Conservation (phyloP, 129 eudicot genomes). For the Chrysanthemum seticuspe region DNA sequence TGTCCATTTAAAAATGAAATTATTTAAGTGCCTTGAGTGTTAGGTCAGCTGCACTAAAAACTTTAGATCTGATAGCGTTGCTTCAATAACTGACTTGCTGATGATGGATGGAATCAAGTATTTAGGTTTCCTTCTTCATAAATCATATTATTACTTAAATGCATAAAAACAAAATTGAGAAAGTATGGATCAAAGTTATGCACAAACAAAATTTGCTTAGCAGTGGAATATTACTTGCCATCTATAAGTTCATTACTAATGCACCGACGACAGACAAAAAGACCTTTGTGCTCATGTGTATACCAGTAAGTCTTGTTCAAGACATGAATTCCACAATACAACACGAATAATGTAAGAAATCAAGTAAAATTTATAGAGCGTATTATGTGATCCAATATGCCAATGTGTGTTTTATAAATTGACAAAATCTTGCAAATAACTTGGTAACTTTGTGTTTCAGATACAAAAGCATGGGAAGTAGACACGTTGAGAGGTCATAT, state of each 20-base stretch:
- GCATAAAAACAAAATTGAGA: conserved; percentile 8
- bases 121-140: not conserved
- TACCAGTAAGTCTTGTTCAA: conserved; percentile 2
- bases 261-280: not conserved
- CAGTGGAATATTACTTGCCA: not conserved
- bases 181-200: conserved; percentile 7
- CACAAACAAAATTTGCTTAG: conserved; percentile 17
- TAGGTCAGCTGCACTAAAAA: conserved; percentile 8
- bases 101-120: not conserved
- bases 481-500: conserved; percentile 83
- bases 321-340: conserved; percentile 8
- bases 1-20: not conserved
- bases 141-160: not conserved
- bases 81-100: not conserved
- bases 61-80: not conserved
- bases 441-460: conserved; percentile 33
- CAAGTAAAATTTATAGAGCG: not conserved
- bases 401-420: not conserved
- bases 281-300: conserved; percentile 5
- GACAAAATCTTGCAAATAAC: not conserved
- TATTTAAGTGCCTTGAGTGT: not conserved
- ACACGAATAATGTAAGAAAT: not conserved
- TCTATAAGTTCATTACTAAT: conserved; percentile 3
- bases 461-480: conserved; percentile 88
- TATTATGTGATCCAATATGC: conserved; percentile 6